phyloP scores from a whole-genome alignment of 257 asterid genomes.

The Cynanchum wilfordii region DNA sequence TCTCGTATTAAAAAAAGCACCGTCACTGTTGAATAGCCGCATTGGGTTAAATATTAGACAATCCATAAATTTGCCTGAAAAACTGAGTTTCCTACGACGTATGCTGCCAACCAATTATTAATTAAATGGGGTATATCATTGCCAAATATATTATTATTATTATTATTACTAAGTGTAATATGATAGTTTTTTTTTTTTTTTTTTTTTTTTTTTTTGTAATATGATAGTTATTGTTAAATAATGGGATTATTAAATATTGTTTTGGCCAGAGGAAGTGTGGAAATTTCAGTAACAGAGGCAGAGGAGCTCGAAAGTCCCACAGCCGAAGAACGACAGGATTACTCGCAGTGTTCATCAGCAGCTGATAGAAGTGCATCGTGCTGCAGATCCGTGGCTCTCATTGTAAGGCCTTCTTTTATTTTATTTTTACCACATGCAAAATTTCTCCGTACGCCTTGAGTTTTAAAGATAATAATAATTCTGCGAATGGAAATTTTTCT shows the following conservation, averaged over 20 bases:
- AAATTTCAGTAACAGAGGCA: conserved; percentile 34
- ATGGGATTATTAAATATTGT: background rate
- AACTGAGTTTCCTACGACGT: background rate
- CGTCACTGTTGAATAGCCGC: background rate
- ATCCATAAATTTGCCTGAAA: background rate
- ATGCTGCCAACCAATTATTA: background rate
- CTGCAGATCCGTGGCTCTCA: conserved; percentile 65
- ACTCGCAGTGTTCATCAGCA: conserved; percentile 33
- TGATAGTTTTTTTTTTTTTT: no score
- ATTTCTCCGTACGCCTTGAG: background rate
- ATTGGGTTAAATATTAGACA: background rate
- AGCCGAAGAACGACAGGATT: background rate
- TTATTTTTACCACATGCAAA: background rate
- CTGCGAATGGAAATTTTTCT: no score
- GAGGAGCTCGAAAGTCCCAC: conserved; percentile 22
- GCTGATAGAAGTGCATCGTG: conserved; percentile 50
- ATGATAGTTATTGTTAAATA: no score
- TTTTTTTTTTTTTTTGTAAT: no score
- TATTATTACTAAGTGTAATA: no score
- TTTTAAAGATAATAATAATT: background rate
- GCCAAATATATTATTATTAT: background rate
- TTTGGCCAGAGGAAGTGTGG: conserved; percentile 37
- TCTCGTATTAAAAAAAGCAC: background rate
- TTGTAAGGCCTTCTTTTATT: conserved; percentile 39
- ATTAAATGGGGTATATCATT: background rate